Percentiles rank a stretch among this genome's conserved stretches.
Evolutionary conservation across 768 basidiomycete genomes (phyloP).

Genomic region (Hygrocybe punicea): DNA sequence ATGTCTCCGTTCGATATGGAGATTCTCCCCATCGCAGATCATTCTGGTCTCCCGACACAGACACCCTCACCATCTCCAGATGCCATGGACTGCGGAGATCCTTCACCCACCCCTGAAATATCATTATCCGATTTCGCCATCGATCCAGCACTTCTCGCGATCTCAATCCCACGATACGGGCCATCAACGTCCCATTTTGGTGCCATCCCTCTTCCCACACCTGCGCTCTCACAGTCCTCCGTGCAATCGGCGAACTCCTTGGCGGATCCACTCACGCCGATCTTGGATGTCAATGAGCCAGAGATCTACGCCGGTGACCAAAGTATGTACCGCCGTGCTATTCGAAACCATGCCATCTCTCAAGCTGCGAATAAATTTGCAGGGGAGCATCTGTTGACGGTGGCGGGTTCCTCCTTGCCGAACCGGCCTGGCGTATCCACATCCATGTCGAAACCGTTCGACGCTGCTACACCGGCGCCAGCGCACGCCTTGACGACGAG

Average conservation of each 20-base stretch:
- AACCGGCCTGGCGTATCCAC: too few species aligned
- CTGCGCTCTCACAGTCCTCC: slow-evolving; percentile 23
- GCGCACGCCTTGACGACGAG: not conserved
- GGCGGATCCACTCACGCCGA: slow-evolving; percentile 38
- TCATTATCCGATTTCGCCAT: slow-evolving; percentile 17
- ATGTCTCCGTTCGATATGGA: not conserved
- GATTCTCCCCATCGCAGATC: not conserved
- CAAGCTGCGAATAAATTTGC: slow-evolving; percentile 14
- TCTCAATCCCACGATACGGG: slow-evolving; percentile 18
- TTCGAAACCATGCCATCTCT: slow-evolving; percentile 16
- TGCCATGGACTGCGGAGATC: slow-evolving; percentile 2
- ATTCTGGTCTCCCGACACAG: not conserved
- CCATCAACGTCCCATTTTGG: slow-evolving; percentile 17
- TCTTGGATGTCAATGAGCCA: slow-evolving; percentile 37
- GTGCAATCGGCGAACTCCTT: slow-evolving; percentile 32
- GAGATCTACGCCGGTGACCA: slow-evolving; percentile 23
- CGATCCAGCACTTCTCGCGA: slow-evolving; percentile 34
- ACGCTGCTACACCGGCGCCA: slow-evolving; percentile 1
- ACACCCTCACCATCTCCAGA: not conserved
- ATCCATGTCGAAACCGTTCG: too few species aligned
- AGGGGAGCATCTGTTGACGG: slow-evolving; percentile 6
- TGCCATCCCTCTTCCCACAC: slow-evolving; percentile 8
- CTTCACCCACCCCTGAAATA: not conserved
- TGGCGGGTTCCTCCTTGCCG: not conserved
- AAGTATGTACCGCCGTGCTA: slow-evolving; percentile 23